Conservation (phyloP, 2,329 filamentous ascomycete genomes). For the Falciphora oryzae region DNA sequence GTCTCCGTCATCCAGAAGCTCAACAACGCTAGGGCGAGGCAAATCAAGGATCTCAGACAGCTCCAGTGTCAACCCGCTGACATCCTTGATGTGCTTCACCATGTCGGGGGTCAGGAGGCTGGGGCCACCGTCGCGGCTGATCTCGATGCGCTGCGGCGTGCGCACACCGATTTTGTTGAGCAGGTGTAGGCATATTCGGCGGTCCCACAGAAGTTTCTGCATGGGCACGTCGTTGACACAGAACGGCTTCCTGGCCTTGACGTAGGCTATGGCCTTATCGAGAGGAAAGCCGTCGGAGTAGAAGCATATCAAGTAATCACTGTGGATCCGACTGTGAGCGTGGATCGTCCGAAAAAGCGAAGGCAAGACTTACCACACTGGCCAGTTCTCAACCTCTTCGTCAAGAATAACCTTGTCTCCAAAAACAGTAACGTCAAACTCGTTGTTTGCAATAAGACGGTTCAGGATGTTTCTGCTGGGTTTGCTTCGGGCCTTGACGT, state of each 20-base stretch:
- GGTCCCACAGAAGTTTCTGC: conserved; percentile 96
- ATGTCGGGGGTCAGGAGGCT: conserved; percentile 71
- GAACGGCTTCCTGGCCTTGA: conserved; percentile 87
- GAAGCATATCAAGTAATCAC: conserved; percentile 94
- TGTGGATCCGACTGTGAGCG: conserved; percentile 26
- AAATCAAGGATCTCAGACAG: conserved; percentile 57
- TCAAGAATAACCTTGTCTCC: conserved; percentile 98
- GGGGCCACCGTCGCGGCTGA: conserved; percentile 89
- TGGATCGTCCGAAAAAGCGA: conserved; percentile 1
- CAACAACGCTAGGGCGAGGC: conserved; percentile 58
- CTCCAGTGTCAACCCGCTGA: conserved; percentile 71
- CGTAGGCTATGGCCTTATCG: conserved; percentile 95
- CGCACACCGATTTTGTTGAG: conserved; percentile 86
- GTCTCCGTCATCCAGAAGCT: conserved; percentile 86
- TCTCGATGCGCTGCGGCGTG: conserved; percentile 81
- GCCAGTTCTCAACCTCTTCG: conserved; percentile 95
- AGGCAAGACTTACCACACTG: conserved; percentile 60
- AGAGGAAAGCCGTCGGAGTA: conserved; percentile 97
- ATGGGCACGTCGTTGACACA: conserved; percentile 97
- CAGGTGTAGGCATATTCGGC: conserved; percentile 80
- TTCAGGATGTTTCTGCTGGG: conserved; percentile 95
- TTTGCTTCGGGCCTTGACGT: conserved; percentile 94
- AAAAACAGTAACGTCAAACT: conserved; percentile 97
- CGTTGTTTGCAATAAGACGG: conserved; percentile 78
- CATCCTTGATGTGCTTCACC: conserved; percentile 70